Evolutionary conservation across 257 asterid genomes (phyloP), one percentile per base, ranked within the genome.

Genomic region (Nicotiana paniculata): DNA sequence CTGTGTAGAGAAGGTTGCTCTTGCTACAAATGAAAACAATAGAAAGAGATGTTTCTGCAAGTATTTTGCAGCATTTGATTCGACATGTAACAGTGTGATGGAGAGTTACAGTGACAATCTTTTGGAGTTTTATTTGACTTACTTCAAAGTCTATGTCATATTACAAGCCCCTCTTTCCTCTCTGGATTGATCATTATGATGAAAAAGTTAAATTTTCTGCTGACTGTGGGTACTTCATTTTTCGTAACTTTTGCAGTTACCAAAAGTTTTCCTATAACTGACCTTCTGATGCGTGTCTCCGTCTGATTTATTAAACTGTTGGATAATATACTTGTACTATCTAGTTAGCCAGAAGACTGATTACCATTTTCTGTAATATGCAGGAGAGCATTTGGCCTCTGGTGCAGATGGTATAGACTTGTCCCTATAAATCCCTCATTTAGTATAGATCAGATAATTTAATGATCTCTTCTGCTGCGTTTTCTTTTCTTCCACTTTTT

Each of bases 341-440:
- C 63, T 51, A 75, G 17, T 75, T 61, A 16, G 18, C 48, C 18
- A 43, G 51, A 12, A 28, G 10, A 48, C 80, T 85, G 75, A 53
- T 16, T 12, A 76, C 68, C 26, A 79, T 84, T 81, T 80, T 79
- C 74, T 43, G 80, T 57, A 53, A 85, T 54, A 72, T 90, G 88
- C 97, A 96, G 99, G 99, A 75, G 97, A 94, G 78, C 93, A 81
- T 84, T 93, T 96, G 82, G 98, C 99, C 37, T 96, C 99, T 80
- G 98, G 98, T 81, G 98, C 97, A 84, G 99, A 96, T 87, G 99
- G 99, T 96, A 85, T 79, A 87, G 55, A 32, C 26, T 83, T 54
- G 55, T 55, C 72, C n/a, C 78, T 30, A 33, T 62, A 46, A 39
- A 13, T 57, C 77, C 18, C n/a, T 15, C 33, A 66, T 51, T 55